phyloP scores from a whole-genome alignment of 2,329 filamentous ascomycete species.

The Tolypocladium album region DNA sequence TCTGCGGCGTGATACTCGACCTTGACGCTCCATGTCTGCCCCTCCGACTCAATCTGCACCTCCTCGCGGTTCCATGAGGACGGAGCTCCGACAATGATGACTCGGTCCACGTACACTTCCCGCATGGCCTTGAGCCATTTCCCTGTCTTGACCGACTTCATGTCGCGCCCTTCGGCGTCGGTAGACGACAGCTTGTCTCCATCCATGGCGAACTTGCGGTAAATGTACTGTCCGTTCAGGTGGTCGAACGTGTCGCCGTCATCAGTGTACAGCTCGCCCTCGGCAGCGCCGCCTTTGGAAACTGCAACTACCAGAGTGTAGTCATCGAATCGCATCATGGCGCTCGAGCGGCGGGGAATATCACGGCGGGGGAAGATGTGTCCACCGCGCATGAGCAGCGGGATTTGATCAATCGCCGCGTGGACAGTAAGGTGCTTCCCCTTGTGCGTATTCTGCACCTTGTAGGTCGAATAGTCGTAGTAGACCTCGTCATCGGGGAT shows the following conservation, averaged over 20 bases:
- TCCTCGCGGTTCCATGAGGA: conserved; percentile 55
- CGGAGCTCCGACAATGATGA: conserved; percentile 74
- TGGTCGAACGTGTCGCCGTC: conserved; percentile 92
- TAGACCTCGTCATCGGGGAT: conserved; percentile 83
- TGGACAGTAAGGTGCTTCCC: conserved; percentile 59
- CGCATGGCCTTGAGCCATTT: conserved; percentile 72
- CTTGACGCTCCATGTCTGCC: conserved; percentile 43
- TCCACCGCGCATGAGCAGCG: conserved; percentile 84
- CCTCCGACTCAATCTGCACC: conserved; percentile 45
- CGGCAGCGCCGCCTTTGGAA: conserved; percentile 48
- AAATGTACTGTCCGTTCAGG: conserved; percentile 75
- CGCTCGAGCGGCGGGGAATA: conserved; percentile 70
- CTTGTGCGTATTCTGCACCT: conserved; percentile 55
- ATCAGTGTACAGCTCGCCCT: conserved; percentile 80
- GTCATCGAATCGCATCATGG: conserved; percentile 87
- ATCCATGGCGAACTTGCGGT: conserved; percentile 65
- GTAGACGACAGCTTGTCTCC: conserved; percentile 53
- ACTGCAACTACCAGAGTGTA: conserved; percentile 78
- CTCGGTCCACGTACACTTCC: conserved; percentile 68
- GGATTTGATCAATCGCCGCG: conserved; percentile 77
- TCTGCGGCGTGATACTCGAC: conserved; percentile 47
- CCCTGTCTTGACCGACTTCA: conserved; percentile 45
- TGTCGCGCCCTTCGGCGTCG: conserved; percentile 48
- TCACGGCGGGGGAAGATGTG: conserved; percentile 89
- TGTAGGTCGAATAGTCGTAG: conserved; percentile 91